Evolutionary conservation across 495 filamentous ascomycete genomes (phyloP).

Genomic region (Lindgomyces ingoldianus): DNA sequence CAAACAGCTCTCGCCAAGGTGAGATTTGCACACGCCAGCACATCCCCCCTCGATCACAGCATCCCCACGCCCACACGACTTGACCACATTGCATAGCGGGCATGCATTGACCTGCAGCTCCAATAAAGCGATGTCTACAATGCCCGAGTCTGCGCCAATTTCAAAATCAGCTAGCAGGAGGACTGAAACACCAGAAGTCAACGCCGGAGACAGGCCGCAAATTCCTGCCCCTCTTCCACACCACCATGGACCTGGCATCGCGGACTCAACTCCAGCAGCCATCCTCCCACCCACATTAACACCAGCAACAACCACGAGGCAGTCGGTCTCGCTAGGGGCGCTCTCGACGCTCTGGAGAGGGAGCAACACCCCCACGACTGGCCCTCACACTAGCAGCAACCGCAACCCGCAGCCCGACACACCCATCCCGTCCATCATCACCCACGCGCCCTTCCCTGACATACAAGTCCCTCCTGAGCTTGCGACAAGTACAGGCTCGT

Average conservation of each 20-base stretch:
- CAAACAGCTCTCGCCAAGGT: conserved; percentile 16
- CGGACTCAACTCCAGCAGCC: conserved; percentile 15
- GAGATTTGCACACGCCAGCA: conserved; percentile 7
- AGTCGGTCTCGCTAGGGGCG: conserved; percentile 32
- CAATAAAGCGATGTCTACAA: conserved; percentile 33
- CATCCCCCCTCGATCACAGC: conserved; percentile 24
- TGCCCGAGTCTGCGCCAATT: conserved; percentile 26
- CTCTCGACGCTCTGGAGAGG: conserved; percentile 33
- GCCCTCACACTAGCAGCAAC: neutral
- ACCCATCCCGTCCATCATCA: conserved; percentile 26
- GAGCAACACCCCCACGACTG: conserved; percentile 10
- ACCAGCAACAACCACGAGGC: conserved; percentile 31
- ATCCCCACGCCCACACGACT: conserved; percentile 33
- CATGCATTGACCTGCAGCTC: conserved; percentile 37
- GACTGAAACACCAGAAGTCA: conserved; percentile 20
- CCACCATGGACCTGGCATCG: conserved; percentile 25
- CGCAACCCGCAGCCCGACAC: neutral
- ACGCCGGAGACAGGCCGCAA: conserved; percentile 5
- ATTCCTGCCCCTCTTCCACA: conserved; percentile 9
- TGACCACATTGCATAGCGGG: conserved; percentile 26
- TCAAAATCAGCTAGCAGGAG: conserved; percentile 14
- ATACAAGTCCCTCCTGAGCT: conserved; percentile 30
- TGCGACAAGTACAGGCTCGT: conserved; percentile 25
- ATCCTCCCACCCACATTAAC: conserved; percentile 29
- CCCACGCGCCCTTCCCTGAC: conserved; percentile 33